A percentile compares a stretch with the other conserved stretches of the same genome.
Evolutionary conservation across 2,329 filamentous ascomycete species (phyloP).

Genomic region (Sclerotiophoma versabilis): DNA sequence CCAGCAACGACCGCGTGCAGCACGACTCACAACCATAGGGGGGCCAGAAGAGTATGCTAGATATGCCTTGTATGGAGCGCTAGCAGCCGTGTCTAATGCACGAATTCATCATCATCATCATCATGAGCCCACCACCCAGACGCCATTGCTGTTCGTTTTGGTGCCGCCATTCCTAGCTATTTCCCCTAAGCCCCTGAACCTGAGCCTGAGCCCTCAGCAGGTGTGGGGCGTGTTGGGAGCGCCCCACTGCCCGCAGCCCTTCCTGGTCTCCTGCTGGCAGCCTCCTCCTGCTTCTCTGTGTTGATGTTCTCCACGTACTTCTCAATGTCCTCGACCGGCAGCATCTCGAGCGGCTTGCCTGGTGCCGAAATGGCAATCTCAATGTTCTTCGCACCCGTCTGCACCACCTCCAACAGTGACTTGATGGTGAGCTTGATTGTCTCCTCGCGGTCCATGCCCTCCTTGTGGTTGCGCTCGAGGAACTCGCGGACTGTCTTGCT

Average conservation of each 20-base stretch:
- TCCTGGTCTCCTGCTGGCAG: constrained; percentile 84
- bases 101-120: constrained; percentile 36
- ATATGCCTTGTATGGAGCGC: constrained; percentile 37
- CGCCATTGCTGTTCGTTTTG: constrained; percentile 41
- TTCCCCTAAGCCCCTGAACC: constrained; percentile 36
- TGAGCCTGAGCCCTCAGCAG: constrained; percentile 47
- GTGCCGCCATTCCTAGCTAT: constrained; percentile 31
- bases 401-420: constrained; percentile 95
- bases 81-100: constrained; percentile 36
- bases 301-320: constrained; percentile 98
- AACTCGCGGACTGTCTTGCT: constrained; percentile 99
- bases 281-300: constrained; percentile 98
- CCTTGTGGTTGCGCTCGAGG: constrained; percentile 98
- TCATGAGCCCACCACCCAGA: constrained; percentile 34
- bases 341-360: constrained; percentile 88
- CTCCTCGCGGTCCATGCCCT: constrained; percentile 93
- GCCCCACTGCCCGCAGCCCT: constrained; percentile 71
- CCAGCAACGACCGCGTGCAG: too few relatives aligned
- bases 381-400: constrained; percentile 99
- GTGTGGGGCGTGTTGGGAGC: constrained; percentile 71
- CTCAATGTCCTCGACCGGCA: constrained; percentile 95
- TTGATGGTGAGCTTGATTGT: constrained; percentile 98
- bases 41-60: constrained; percentile 31
- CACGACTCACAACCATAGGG: too few relatives aligned
- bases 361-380: constrained; percentile 99